Evolutionary conservation across 129 eudicot genomes (phyloP).

Genomic region (Gnaphalium uliginosum): DNA sequence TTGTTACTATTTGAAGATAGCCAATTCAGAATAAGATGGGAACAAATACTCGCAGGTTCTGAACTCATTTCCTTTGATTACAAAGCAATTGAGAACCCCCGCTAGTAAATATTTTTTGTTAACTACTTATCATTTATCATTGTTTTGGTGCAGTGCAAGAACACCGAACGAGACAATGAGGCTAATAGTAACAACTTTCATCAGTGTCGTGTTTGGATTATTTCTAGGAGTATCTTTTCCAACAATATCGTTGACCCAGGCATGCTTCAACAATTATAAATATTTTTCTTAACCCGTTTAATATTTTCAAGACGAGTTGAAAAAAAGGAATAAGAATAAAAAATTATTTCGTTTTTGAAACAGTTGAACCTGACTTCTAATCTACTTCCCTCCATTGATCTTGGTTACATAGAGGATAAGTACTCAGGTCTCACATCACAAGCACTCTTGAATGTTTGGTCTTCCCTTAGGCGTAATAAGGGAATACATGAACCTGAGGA

Average conservation of each 20-base stretch:
- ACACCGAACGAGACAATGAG: conserved; percentile 66
- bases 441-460: conserved; percentile 72
- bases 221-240: conserved; percentile 79
- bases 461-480: conserved; percentile 49
- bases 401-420: conserved; percentile 70
- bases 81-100: background rate
- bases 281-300: background rate
- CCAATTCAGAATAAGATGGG: conserved; percentile 36
- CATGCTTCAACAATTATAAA: conserved; percentile 11
- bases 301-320: background rate
- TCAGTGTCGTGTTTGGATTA: conserved; percentile 73
- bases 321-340: background rate
- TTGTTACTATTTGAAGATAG: background rate
- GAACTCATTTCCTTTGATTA: conserved; percentile 15
- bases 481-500: conserved; percentile 40
- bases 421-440: conserved; percentile 90
- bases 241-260: conserved; percentile 58
- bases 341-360: conserved; percentile 10
- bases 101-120: background rate
- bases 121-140: background rate
- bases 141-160: conserved; percentile 48
- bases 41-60: conserved; percentile 46
- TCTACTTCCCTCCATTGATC: conserved; percentile 63
- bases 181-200: conserved; percentile 69
- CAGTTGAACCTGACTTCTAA: conserved; percentile 58